Base-by-base conservation (phyloP, 2,329 filamentous ascomycete genomes). In the Aspergillus cejpii region DNA sequence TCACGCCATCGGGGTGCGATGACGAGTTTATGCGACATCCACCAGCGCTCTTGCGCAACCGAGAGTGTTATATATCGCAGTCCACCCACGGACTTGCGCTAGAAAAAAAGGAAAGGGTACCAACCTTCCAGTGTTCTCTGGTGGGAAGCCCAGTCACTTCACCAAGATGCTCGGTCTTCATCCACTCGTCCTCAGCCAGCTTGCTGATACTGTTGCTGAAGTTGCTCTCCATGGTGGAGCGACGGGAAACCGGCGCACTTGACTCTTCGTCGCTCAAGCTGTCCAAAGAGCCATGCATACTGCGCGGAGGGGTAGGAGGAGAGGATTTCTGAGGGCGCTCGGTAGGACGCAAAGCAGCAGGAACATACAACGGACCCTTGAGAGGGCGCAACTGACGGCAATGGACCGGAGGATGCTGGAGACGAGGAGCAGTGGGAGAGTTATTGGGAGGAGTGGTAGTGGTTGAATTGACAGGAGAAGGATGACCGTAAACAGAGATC, bases 121-220 rank as follows among this genome's bases (percentile, higher is more conserved):
- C 62, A 68, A 79, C 77, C 73, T 83, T 81, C 80, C 80, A 84
- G 64, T 83, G 80, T 47, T 80, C 78, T 47, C 75, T 73, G 5
- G 78, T 82, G 3, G 80, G 80, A 14, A 72, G 69, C 4, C 80
- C 80, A 11, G 76, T 77, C 3, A 81, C 75, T 36, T 74, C 69
- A 17, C 77, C 77, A 39, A 79, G 64, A 31, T 76, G 72, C 46
- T 72, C 69, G 39, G 70, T 69, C 47, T 74, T 73, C 57, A 72
- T 68, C 69, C 72, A 76, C 50, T 77, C 74, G 44, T 77, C 69
- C 55, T 74, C 74, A 38, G 72, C 69, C 39, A 74, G 60, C 52
- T 74, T 72, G 49, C 70, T 71, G 45, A 75, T 62, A 12, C 39
- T 41, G 8, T 64, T 62, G 43, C 61, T 67, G 44, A 60, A 63